A percentile compares a stretch with the other conserved stretches of the same genome.
Evolutionary conservation across 2,329 filamentous ascomycete species (phyloP).

Genomic region (Eurotiales sp.): DNA sequence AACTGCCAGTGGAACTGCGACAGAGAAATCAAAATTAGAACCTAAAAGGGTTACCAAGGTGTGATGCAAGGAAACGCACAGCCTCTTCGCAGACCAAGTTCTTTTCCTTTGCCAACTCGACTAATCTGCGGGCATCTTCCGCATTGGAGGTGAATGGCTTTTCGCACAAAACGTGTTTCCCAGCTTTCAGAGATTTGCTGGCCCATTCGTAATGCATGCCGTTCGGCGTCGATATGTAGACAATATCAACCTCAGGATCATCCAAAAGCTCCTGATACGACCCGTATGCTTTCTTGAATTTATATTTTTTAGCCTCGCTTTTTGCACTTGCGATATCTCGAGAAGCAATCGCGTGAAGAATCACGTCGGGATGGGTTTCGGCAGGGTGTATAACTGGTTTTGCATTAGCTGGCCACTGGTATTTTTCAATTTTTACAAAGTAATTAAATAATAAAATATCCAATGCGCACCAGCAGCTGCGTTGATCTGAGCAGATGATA

Average conservation of each 20-base stretch:
- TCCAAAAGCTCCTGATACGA: slow-evolving; percentile 22
- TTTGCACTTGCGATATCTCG: slow-evolving; percentile 46
- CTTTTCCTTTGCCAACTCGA: slow-evolving; percentile 31
- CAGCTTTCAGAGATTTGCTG: slow-evolving; percentile 43
- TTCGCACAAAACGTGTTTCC: slow-evolving; percentile 55
- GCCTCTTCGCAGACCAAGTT: slow-evolving; percentile 15
- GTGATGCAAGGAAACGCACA: slow-evolving; percentile 10
- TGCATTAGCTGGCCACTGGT: not conserved
- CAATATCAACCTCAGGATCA: slow-evolving; percentile 24
- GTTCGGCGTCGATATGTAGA: slow-evolving; percentile 29
- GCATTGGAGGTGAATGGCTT: slow-evolving; percentile 50
- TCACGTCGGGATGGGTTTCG: slow-evolving; percentile 51
- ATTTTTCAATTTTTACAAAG: too few species aligned
- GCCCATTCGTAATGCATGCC: slow-evolving; percentile 43
- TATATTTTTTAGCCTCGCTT: slow-evolving; percentile 48
- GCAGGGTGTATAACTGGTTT: slow-evolving; percentile 42
- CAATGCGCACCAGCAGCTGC: slow-evolving; percentile 23
- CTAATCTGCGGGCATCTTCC: slow-evolving; percentile 43
- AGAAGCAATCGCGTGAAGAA: slow-evolving; percentile 53
- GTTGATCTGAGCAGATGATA: slow-evolving; percentile 24
- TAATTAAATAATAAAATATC: not conserved
- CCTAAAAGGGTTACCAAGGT: not conserved
- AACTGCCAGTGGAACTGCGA: slow-evolving; percentile 39
- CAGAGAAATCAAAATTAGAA: not conserved
- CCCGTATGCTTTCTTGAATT: slow-evolving; percentile 43